Base-by-base conservation (phyloP, 73 alveolate genomes). In the Paramecium primaurelia region DNA sequence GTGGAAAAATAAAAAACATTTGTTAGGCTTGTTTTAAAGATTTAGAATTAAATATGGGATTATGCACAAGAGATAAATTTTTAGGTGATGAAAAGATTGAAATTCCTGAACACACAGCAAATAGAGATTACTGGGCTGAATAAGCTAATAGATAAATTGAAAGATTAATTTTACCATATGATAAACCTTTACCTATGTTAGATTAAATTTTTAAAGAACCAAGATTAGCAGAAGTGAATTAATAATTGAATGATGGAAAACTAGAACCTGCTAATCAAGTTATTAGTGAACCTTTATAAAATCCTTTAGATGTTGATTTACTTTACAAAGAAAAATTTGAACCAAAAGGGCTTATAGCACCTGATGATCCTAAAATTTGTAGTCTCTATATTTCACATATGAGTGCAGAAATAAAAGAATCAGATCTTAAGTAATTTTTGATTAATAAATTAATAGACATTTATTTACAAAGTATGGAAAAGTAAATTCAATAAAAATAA, bases 1-100 rank as follows among this genome's bases (percentile, higher is more conserved):
- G 99, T 88, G 98, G 99, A 6, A 98, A 97, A 86, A 94, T 96
- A 60, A 98, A 98, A 95, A 97, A 98, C 90, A 99, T 98, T 36
- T 98, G 99, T 92, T 97, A 98, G 88, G 95, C 99, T 37, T 98
- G 99, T 68, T 86, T 97, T 28, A 96, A 93, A 77, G 99, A 98
- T 93, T 88, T 98, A 32, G 98, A 98, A 93, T 97, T 96, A 88
- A 99, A 99, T 32, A 96, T 97, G 89, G 99, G 99, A 6, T 98
- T 98, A 26, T 98, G 97, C 86, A 94, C 97, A 86, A 94, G 99
- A 94, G 99, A 98, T 88, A 97, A 97, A 75, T 96, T 95, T 88
- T 83, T 98, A 11, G 96, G 97, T 92, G 89, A 94, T 92, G 58
- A 92, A 83, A 86, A 83, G 88, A 94, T 98, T 6, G 98, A 94